Evolutionary conservation across 2,329 filamentous ascomycete genomes (phyloP), one percentile per base, ranked within the genome.

Genomic region (Trichothecium sympodiale): DNA sequence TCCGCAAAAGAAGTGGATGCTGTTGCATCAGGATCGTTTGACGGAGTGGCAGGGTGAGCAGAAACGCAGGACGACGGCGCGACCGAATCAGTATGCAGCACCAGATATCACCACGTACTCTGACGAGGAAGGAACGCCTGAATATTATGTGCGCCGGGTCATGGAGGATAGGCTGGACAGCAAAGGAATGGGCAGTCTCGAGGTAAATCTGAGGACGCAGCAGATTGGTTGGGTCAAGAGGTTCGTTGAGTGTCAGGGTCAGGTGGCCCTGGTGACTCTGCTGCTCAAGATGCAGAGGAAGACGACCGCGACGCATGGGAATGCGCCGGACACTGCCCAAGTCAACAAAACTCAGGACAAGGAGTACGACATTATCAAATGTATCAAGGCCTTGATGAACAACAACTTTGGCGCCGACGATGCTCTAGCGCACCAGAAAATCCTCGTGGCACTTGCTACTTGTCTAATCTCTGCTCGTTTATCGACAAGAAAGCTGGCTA

Each of bases 361-460:
- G 46, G 88, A 94, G 61, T 96, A 96, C 55, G 91, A 96, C 54
- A 94, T 98, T 43, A 77, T 94, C 54, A 98, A 98, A 63, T 96
- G 91, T 63, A 62, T 98, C 39, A 96, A 96, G 65, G 87, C 88
- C 23, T 63, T 96, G 39, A 94, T 96, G 83, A 98, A 98, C 75
- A 98, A 95, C 73, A 95, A 94, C 57, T 96, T 94, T 56, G 91
- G 91, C 42, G 91, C 91, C 42, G 91, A 98, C 55, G 88, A 98
- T 69, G 91, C 91, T 14, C 68, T 98, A 38, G 69, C 77, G 41
- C 88, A 96, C 54, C 83, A 91, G 53, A 85, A 89, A 53, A 84
- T 96, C 43, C 80, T 95, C 43, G 77, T 93, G 38, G 84, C 91
- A 2, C 69, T 98, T 31, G 84, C 82, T 34, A 87, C 78, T 16